Base-by-base conservation (phyloP, 1,284 basidiomycete genomes). In the Malassezia furfur region DNA sequence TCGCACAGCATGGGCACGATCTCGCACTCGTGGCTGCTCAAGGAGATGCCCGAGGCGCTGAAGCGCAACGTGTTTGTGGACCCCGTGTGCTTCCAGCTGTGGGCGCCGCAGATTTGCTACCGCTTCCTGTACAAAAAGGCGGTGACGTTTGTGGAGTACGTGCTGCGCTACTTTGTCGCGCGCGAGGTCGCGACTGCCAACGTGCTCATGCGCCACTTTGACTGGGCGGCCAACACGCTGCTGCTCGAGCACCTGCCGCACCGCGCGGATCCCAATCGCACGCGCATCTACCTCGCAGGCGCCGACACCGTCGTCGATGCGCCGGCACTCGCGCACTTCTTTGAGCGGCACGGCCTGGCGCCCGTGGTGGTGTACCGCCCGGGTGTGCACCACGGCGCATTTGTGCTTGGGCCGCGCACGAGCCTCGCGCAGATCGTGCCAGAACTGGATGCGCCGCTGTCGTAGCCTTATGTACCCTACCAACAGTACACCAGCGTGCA, bases 1-100 rank as follows among this genome's bases (percentile, higher is more conserved):
- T 68, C 66, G 22, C 72, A 74, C 60, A 67, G 65, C 17, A 70
- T 67, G 57, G 72, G 72, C 32, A 70, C 70, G 4, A 66, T 71
- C 14, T 59, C 66, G 1, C 64, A 66, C 22, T 55, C 65, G 30
- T 72, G 68, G 66, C 57, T 74, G 11, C 52, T 74, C 50, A 61
- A 60, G 14, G 25, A 38, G 2, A 41, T 69, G 17, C 54, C 60
- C 8, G 15, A 48, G 3, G 30, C 49, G 34, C 32, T 74, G 2
- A 50, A 55, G n/a, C 53, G 71, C 9, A 52, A 44, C n/a, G 63
- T 68, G 50, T 64, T 73, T 35, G 67, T 73, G 37, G 71, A 73
- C 44, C 71, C 71, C 1, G 68, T 73, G 5, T 68, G 67, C 45
- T 65, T 72, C 41, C 61, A 67, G 47, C 60, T 72, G 8, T 72